Evolutionary conservation across 495 filamentous ascomycete genomes (phyloP).

Genomic region (Tricharina praecox): DNA sequence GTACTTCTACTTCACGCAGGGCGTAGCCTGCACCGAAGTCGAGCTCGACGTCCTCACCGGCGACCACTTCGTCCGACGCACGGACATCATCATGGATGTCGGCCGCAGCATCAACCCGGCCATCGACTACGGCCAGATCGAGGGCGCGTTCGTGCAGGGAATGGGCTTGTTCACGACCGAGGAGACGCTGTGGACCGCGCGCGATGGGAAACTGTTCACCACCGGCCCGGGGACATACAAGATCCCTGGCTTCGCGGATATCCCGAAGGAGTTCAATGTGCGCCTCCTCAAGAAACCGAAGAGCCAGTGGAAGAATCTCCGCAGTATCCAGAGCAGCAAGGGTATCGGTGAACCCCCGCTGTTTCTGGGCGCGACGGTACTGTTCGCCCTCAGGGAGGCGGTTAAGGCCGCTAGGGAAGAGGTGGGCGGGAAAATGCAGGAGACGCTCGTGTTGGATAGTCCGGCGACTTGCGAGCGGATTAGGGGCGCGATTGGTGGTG

Average conservation of each 20-base stretch:
- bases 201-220: constrained; percentile 26
- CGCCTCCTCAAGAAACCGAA: constrained; percentile 23
- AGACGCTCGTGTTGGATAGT: constrained; percentile 44
- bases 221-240: constrained; percentile 31
- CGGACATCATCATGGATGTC: constrained; percentile 32
- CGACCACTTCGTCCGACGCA: constrained; percentile 28
- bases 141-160: constrained; percentile 32
- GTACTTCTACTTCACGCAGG: constrained; percentile 33
- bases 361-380: constrained; percentile 28
- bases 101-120: constrained; percentile 32
- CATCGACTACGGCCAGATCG: constrained; percentile 32
- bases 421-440: constrained; percentile 24
- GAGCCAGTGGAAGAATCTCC: constrained; percentile 27
- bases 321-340: constrained; percentile 30
- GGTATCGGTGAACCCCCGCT: constrained; percentile 31
- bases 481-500: constrained; percentile 65
- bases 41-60: constrained; percentile 31
- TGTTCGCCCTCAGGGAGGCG: constrained; percentile 35
- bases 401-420: constrained; percentile 27
- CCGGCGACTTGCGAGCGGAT: constrained; percentile 82
- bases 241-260: constrained; percentile 29
- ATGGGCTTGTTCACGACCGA: constrained; percentile 30
- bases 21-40: constrained; percentile 28
- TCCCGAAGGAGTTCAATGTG: constrained; percentile 29
- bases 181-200: constrained; percentile 28